phyloP scores from a whole-genome alignment of 768 basidiomycete genomes.

The Bullera alba region DNA sequence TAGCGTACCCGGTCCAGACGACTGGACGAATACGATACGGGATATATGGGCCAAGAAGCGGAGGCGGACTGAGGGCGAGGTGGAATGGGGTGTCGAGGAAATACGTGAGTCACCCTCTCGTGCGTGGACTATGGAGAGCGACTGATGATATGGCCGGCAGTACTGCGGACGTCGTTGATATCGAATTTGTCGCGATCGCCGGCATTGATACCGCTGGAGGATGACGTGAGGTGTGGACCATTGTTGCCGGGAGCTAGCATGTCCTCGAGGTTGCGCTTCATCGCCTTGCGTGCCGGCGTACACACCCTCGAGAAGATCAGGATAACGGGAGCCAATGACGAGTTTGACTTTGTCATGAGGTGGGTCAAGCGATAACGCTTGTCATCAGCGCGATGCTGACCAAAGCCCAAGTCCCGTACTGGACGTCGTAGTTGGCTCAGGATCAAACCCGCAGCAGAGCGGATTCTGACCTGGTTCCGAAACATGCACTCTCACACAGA shows the following conservation, averaged over 20 bases:
- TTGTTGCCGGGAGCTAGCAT: constrained; percentile 34
- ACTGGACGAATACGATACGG: background rate
- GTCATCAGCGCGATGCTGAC: background rate
- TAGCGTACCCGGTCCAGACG: constrained; percentile 23
- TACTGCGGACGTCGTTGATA: constrained; percentile 14
- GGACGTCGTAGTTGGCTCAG: constrained; percentile 29
- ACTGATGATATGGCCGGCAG: no score
- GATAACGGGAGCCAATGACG: constrained; percentile 23
- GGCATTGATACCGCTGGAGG: constrained; percentile 38
- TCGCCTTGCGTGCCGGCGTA: constrained; percentile 35
- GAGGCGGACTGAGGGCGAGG: constrained; percentile 3
- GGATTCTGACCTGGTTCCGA: no score
- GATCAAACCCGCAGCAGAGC: no score
- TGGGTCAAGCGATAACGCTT: constrained; percentile 9
- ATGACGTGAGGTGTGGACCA: constrained; percentile 42
- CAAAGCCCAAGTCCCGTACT: constrained; percentile 20
- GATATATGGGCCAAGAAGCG: constrained; percentile 11
- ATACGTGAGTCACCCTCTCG: constrained; percentile 6
- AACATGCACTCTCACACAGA: no score
- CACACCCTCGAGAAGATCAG: constrained; percentile 31
- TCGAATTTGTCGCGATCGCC: constrained; percentile 21
- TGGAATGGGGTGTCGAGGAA: constrained; percentile 9
- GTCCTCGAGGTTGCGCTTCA: constrained; percentile 28
- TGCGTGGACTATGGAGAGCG: background rate
- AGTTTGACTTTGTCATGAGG: constrained; percentile 31